phyloP scores from a whole-genome alignment of 257 asterid species.

The Echium plantagineum region DNA sequence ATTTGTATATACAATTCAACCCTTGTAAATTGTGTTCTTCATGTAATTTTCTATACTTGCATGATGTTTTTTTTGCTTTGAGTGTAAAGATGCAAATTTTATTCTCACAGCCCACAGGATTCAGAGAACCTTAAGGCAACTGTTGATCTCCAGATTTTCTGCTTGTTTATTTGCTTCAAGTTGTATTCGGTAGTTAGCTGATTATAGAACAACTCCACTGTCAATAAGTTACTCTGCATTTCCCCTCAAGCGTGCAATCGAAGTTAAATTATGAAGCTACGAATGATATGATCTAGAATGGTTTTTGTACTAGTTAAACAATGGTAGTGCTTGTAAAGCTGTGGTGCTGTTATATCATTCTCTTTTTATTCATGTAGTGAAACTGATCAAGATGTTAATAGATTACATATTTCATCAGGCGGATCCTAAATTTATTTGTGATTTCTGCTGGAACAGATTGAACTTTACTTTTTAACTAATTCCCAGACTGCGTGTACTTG shows the following conservation, averaged over 20 bases:
- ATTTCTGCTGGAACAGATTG: neutral
- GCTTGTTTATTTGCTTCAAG: neutral
- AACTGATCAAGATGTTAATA: too few relatives aligned
- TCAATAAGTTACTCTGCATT: neutral
- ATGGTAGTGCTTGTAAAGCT: too few relatives aligned
- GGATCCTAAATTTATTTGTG: neutral
- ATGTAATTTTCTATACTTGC: neutral
- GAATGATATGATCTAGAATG: too few relatives aligned
- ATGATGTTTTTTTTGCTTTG: slow-evolving; percentile 3
- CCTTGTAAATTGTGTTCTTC: neutral
- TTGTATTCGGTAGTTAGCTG: neutral
- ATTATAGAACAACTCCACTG: neutral
- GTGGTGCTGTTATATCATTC: too few relatives aligned
- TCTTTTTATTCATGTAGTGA: too few relatives aligned
- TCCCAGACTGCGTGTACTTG: neutral
- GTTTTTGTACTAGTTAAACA: too few relatives aligned
- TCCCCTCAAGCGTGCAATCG: neutral
- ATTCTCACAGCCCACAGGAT: neutral
- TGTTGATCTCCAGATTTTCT: neutral
- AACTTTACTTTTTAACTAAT: neutral
- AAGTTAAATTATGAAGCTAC: neutral
- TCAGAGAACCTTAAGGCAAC: neutral
- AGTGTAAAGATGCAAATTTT: slow-evolving; percentile 3
- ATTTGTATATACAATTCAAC: neutral
- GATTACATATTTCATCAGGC: too few relatives aligned